phyloP scores from a whole-genome alignment of 176 grass and related monocot species.

The Areca catechu region DNA sequence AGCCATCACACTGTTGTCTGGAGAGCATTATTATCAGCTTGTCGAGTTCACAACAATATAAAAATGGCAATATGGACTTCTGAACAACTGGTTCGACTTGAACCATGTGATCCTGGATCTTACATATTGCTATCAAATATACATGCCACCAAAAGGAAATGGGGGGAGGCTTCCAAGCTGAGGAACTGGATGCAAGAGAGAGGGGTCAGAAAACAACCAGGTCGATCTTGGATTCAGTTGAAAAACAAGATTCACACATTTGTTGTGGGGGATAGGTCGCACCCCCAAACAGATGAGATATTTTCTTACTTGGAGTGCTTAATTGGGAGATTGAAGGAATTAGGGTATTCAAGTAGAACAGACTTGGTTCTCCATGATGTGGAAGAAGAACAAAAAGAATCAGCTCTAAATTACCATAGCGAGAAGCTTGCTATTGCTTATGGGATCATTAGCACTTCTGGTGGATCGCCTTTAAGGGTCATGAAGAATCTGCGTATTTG shows the following conservation, averaged over 20 bases:
- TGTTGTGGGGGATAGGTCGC: conserved; percentile 25
- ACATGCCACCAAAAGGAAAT: conserved; percentile 48
- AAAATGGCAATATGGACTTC: conserved; percentile 40
- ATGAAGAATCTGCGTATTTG: conserved; percentile 64
- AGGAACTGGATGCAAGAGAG: conserved; percentile 47
- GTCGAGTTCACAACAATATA: conserved; percentile 44
- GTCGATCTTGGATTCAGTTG: conserved; percentile 59
- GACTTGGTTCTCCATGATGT: conserved; percentile 51
- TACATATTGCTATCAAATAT: conserved; percentile 68
- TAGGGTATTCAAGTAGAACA: conserved; percentile 42
- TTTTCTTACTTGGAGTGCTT: conserved; percentile 36
- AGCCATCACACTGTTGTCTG: conserved; percentile 36
- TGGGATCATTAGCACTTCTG: conserved; percentile 42
- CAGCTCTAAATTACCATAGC: conserved; percentile 42
- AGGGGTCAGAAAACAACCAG: conserved; percentile 38
- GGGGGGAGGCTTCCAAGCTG: conserved; percentile 38
- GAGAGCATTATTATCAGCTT: conserved; percentile 54
- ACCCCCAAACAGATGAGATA: conserved; percentile 33
- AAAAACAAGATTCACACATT: conserved; percentile 41
- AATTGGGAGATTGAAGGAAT: conserved; percentile 42
- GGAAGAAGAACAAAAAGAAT: conserved; percentile 55
- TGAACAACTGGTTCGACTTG: conserved; percentile 39
- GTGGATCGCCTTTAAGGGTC: conserved; percentile 32
- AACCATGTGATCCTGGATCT: conserved; percentile 39
- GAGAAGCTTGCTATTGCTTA: conserved; percentile 53